Evolutionary conservation across 345 rosid genomes (phyloP).

Genomic region (Euphorbia peplus): DNA sequence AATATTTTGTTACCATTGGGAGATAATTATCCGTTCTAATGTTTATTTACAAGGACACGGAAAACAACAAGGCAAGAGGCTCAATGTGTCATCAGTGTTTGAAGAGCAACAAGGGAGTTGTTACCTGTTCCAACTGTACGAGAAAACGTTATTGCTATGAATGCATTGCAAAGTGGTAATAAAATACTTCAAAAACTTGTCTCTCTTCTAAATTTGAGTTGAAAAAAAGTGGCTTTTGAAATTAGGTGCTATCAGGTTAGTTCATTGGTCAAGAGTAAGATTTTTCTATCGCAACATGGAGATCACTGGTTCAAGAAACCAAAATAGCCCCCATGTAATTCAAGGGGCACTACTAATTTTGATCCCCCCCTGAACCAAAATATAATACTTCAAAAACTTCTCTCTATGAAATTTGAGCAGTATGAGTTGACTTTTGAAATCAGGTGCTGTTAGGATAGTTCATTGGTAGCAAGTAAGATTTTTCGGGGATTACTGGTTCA

Average conservation of each 20-base stretch:
- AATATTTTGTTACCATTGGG: not conserved
- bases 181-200: constrained; percentile 3
- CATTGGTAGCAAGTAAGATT: no score
- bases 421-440: no score
- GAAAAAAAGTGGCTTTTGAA: not conserved
- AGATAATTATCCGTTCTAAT: not conserved
- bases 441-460: no score
- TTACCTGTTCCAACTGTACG: constrained; percentile 43
- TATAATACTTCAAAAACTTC: no score
- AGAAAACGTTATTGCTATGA: constrained; percentile 51
- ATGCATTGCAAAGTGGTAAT: constrained; percentile 53
- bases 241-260: not conserved
- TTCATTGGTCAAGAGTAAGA: not conserved
- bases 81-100: constrained; percentile 50
- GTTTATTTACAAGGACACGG: constrained; percentile 29
- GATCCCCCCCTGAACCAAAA: no score
- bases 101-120: constrained; percentile 32
- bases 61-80: constrained; percentile 23
- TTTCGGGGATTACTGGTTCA: no score
- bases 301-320: not conserved
- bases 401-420: no score
- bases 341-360: no score
- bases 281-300: not conserved
- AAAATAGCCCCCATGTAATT: not conserved
- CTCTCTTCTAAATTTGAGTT: constrained; percentile 1